phyloP scores from a whole-genome alignment of 345 rosid species.

The Carallia brachiata region DNA sequence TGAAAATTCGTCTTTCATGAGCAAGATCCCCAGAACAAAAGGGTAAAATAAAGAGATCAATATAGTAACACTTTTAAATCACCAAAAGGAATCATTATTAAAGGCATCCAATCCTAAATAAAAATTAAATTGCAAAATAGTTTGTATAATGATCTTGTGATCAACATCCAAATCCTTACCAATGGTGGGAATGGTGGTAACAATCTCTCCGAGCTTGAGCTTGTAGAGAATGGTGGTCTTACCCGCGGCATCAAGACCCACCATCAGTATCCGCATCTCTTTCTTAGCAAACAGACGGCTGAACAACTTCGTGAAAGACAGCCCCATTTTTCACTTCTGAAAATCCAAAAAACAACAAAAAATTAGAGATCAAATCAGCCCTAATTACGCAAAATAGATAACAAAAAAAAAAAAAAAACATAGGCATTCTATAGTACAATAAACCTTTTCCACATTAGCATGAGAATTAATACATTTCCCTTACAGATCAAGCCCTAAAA shows the following conservation, averaged over 20 bases:
- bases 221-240: slow-evolving; percentile 45
- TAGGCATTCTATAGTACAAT: too few relatives aligned
- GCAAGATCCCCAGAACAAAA: too few relatives aligned
- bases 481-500: slow-evolving; percentile 9
- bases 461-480: background rate
- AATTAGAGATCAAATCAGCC: too few relatives aligned
- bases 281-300: slow-evolving; percentile 43
- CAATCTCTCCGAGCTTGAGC: slow-evolving; percentile 45
- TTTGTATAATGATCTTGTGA: too few relatives aligned
- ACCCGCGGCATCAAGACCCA: slow-evolving; percentile 47
- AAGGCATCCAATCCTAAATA: background rate
- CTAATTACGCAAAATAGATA: too few relatives aligned
- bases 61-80: too few relatives aligned
- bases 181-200: slow-evolving; percentile 44
- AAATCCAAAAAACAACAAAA: background rate
- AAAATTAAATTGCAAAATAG: background rate
- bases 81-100: too few relatives aligned
- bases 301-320: slow-evolving; percentile 46
- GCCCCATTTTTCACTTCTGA: slow-evolving; percentile 32
- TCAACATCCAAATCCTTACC: slow-evolving; percentile 19
- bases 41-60: too few relatives aligned
- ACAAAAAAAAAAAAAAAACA: too few relatives aligned
- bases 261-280: slow-evolving; percentile 38
- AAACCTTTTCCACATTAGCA: too few relatives aligned
- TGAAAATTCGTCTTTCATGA: too few relatives aligned